Conservation (phyloP, 495 filamentous ascomycete genomes). For the Talaromyces thailandensis region DNA sequence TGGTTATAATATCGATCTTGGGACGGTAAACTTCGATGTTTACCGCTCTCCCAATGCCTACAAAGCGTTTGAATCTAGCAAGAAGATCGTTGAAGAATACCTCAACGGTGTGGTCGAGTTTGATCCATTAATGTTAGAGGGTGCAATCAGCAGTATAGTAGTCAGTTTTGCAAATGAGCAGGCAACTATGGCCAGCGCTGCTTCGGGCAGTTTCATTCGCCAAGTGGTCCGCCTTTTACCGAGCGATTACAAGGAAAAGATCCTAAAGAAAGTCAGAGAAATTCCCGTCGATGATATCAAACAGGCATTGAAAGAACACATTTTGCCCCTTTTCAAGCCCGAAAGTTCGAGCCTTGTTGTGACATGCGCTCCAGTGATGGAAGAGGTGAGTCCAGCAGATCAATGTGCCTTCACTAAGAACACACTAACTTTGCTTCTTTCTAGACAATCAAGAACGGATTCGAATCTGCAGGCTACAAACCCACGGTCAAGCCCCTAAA, state of each 20-base stretch:
- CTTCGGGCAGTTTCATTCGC: constrained; percentile 70
- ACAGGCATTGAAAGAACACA: constrained; percentile 59
- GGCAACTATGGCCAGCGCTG: constrained; percentile 69
- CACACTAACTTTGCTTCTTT: constrained; percentile 6
- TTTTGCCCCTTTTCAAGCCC: constrained; percentile 71
- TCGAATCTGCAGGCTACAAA: constrained; percentile 67
- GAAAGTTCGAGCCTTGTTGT: constrained; percentile 73
- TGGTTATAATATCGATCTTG: constrained; percentile 61
- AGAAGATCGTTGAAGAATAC: constrained; percentile 62
- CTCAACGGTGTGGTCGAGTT: constrained; percentile 53
- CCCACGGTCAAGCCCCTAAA: constrained; percentile 65
- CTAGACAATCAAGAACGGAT: constrained; percentile 61
- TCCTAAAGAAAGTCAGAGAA: constrained; percentile 66
- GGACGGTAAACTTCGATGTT: constrained; percentile 70
- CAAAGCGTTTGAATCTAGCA: constrained; percentile 73
- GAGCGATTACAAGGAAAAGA: constrained; percentile 67
- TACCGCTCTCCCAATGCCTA: constrained; percentile 85
- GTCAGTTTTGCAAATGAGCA: constrained; percentile 79
- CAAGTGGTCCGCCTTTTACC: constrained; percentile 68
- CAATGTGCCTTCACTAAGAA: neutral
- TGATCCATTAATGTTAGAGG: constrained; percentile 77
- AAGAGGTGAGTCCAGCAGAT: constrained; percentile 52
- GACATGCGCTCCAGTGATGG: constrained; percentile 79
- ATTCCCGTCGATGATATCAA: constrained; percentile 73
- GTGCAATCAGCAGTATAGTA: constrained; percentile 81